Conservation (phyloP, 1,284 basidiomycete genomes). For the Ustilago nuda region DNA sequence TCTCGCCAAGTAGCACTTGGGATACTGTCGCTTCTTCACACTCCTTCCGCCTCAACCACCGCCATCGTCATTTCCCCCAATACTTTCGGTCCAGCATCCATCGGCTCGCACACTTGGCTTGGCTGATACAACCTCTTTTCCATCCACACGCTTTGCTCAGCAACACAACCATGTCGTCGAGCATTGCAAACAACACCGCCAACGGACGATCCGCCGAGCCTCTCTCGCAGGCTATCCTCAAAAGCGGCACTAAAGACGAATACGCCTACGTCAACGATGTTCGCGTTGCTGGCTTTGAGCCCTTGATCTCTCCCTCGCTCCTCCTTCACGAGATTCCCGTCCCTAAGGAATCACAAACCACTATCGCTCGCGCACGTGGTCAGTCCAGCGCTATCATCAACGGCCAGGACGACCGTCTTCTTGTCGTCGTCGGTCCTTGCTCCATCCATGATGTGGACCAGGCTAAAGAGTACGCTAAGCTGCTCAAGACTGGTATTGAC, state of each 20-base stretch:
- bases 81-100: neutral
- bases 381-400: constrained; percentile 60
- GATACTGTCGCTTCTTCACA: neutral
- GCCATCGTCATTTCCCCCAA: neutral
- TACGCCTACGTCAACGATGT: constrained; percentile 62
- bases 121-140: neutral
- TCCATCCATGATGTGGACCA: constrained; percentile 91
- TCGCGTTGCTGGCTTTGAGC: constrained; percentile 67
- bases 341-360: constrained; percentile 47
- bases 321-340: constrained; percentile 67
- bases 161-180: constrained; percentile 30
- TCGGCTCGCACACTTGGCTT: neutral
- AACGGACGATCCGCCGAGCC: constrained; percentile 47
- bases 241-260: constrained; percentile 30
- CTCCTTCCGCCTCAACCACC: neutral
- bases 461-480: constrained; percentile 86
- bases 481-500: constrained; percentile 54
- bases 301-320: constrained; percentile 63
- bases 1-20: neutral
- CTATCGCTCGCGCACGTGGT: constrained; percentile 62
- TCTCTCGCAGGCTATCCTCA: constrained; percentile 37
- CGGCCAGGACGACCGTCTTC: constrained; percentile 66
- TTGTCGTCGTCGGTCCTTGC: constrained; percentile 80
- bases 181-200: constrained; percentile 49
- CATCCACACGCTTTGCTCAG: neutral